Base-by-base conservation (phyloP, 495 filamentous ascomycete species). In the Schizothecium vesticola region DNA sequence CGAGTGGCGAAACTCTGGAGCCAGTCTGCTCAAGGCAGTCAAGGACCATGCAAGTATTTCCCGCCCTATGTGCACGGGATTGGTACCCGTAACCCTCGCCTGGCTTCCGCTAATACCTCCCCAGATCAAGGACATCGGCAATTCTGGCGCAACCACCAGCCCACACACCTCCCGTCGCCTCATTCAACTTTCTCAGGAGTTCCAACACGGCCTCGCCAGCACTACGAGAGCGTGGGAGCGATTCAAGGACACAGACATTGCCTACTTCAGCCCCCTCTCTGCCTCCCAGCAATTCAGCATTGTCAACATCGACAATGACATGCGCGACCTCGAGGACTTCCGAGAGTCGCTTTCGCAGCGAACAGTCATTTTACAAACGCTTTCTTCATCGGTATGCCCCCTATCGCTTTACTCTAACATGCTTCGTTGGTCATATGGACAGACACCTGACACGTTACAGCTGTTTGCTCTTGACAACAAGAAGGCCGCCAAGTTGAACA, bases 1-100 rank as follows among this genome's bases (percentile, higher is more conserved):
- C 2, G 71, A 73, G 31, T 73, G 69, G 71, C 29, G 56, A 13
- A 73, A 69, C 23, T 23, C 26, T 13, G 68, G 55, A 2, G 23
- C 24, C 21, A 64, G 51, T 11, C 13, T 71, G 25, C 3, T 69
- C 36, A 73, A 67, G 28, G 28, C 24, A 1, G 25, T 73, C 12
- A 70, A 67, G 43, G 9, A 26, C 2, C 43, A 26, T 56, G 71
- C 66, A n/a, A 51, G 43, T n/a, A 33, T 1, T 3, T n/a, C 6
- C 3, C 13, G 33, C 33, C 3, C 29, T 3, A 13, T 36, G 33
- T 36, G 33, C 12, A 36, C 33, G 12, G 13, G 33, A 19, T 13
- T 16, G 13, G 13, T 13, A 43, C 13, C 33, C 13, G 33, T 43
- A 13, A 16, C 6, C 33, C 3, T 1, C 33, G 13, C 13, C 33